phyloP scores from a whole-genome alignment of 129 eudicot genomes.

The Flaveria robusta region DNA sequence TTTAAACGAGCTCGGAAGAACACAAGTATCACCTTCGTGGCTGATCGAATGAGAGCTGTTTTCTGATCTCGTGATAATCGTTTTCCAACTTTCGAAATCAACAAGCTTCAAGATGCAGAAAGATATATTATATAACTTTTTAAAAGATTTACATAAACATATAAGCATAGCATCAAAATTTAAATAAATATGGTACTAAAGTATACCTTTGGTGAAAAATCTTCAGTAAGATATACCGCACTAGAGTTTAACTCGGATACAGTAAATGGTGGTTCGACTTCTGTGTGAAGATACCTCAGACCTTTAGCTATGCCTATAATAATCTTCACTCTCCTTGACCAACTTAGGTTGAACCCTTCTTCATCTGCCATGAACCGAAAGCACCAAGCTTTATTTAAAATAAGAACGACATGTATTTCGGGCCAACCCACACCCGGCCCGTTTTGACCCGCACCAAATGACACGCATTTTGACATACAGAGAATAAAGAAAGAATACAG shows the following conservation, averaged over 20 bases:
- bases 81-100: slow-evolving; percentile 97
- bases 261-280: slow-evolving; percentile 86
- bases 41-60: slow-evolving; percentile 63
- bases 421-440: neutral
- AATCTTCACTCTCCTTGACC: slow-evolving; percentile 94
- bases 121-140: neutral
- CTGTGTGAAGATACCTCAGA: slow-evolving; percentile 82
- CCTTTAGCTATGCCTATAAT: slow-evolving; percentile 82
- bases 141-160: slow-evolving; percentile 19
- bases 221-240: slow-evolving; percentile 89
- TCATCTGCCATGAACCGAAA: slow-evolving; percentile 54
- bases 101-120: slow-evolving; percentile 56
- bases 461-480: neutral
- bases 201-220: slow-evolving; percentile 88
- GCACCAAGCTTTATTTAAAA: slow-evolving; percentile 1
- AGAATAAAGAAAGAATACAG: slow-evolving; percentile 8
- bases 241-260: slow-evolving; percentile 79
- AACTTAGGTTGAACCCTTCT: slow-evolving; percentile 83
- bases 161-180: slow-evolving; percentile 6
- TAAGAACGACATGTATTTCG: neutral
- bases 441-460: neutral
- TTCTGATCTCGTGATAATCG: slow-evolving; percentile 78
- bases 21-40: slow-evolving; percentile 76
- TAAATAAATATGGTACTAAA: neutral
- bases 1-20: slow-evolving; percentile 71